These are phyloP conservation scores for Parachaetomium inaequale DNA, from an alignment of 495 filamentous ascomycete species.

Conservation along the genomic window DNA sequence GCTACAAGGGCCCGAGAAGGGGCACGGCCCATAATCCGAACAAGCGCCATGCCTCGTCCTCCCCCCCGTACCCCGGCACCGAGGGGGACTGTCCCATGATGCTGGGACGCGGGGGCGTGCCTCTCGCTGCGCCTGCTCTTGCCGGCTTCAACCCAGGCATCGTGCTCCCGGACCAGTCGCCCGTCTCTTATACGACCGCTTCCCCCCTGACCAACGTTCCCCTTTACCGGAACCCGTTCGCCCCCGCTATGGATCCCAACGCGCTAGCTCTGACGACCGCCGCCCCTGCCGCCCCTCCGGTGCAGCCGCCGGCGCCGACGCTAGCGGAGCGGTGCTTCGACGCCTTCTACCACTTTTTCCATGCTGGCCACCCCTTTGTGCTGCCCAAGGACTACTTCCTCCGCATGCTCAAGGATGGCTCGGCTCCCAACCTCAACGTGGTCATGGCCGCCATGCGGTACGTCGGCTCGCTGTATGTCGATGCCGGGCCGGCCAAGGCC, in stretches of 20 bases:
- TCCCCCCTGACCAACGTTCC: constrained; percentile 33
- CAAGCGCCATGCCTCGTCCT: constrained; percentile 50
- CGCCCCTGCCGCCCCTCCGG: constrained; percentile 12
- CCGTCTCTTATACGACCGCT: constrained; percentile 34
- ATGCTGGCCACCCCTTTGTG: constrained; percentile 65
- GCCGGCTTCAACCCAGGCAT: constrained; percentile 38
- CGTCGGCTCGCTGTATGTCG: constrained; percentile 60
- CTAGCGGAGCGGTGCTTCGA: constrained; percentile 51
- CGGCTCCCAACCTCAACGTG: constrained; percentile 35
- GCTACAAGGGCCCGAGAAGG: constrained; percentile 49
- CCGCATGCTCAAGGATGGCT: constrained; percentile 41
- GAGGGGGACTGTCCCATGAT: constrained; percentile 47
- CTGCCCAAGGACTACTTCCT: constrained; percentile 49
- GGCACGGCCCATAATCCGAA: constrained; percentile 45
- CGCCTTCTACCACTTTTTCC: constrained; percentile 61
- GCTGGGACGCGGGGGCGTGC: constrained; percentile 35
- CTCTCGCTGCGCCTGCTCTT: constrained; percentile 29
- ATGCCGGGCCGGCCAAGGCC: constrained; percentile 48
- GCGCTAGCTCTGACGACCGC: constrained; percentile 29
- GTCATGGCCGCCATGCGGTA: constrained; percentile 64
- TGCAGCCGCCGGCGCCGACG: constrained; percentile 34
- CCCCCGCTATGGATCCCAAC: constrained; percentile 30
- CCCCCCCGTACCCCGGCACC: constrained; percentile 35
- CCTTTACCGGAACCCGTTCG: constrained; percentile 38
- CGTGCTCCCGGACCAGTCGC: constrained; percentile 39